Base-by-base conservation (phyloP, 2,329 filamentous ascomycete species). In the Ophiostoma tasmaniense region DNA sequence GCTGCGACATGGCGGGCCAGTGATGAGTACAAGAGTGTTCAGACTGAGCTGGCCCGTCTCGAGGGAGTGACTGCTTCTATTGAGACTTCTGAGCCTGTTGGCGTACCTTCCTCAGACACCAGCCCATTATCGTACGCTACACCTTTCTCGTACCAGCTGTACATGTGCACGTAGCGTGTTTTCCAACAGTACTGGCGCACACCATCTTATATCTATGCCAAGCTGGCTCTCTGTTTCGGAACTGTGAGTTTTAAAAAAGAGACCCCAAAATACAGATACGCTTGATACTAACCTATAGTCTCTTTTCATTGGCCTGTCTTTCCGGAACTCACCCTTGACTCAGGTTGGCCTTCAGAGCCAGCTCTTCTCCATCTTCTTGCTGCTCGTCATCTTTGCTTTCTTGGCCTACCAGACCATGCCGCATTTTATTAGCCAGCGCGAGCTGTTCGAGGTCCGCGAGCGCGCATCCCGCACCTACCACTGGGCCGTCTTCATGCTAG, bases 121-220 rank as follows among this genome's bases (percentile, higher is more conserved):
- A 20, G 11, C 10, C 30, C 45, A 13, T 17, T 2, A 30, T 69
- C 83, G 75, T 93, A 92, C 71, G 90, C 90, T 0, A 89, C 88
- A 28, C 85, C 89, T 0, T 89, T 92, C 74, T 72, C 68, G 1
- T 74, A 79, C 5, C 90, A 93, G 74, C 77, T 91, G 10, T 80
- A 78, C 59, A 81, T 87, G 70, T 87, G 89, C 50, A 83, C 84
- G 11, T 75, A 81, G 59, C 88, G 90, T 71, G 87, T 91, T 14
- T 92, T 91, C 77, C 83, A 90, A 74, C 90, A 93, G 76, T 91
- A 91, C 80, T 93, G 90, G 90, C 85, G 90, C 67, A 90, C 85
- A 0, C 90, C 90, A 0, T 82, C 84, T 1, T 93, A 93, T 78
- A 88, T 93, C 74, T 92, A 90, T 79, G 85, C 87, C 68, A 93